Conservation (phyloP, 345 rosid genomes). For the Dipteronia sinensis region DNA sequence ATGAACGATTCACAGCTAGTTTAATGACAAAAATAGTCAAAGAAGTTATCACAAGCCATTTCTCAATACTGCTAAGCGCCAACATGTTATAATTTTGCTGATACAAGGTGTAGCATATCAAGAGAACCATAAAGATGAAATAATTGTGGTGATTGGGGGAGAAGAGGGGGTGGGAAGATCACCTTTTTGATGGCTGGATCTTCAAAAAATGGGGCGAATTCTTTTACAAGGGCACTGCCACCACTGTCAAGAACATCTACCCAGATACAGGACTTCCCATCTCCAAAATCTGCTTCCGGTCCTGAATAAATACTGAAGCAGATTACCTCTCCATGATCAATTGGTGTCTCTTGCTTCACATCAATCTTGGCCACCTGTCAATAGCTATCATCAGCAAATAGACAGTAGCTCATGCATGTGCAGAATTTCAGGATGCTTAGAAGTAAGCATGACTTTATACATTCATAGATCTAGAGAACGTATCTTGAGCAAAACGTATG, state of each 20-base stretch:
- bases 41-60: constrained; percentile 1
- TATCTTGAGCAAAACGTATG: constrained; percentile 11
- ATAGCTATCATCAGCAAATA: constrained; percentile 25
- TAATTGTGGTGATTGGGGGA: neutral
- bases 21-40: neutral
- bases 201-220: constrained; percentile 74
- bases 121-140: neutral
- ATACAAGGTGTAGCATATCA: constrained; percentile 12
- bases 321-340: constrained; percentile 83
- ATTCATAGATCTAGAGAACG: neutral
- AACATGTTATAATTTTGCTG: constrained; percentile 13
- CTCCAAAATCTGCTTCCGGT: constrained; percentile 70
- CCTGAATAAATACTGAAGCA: constrained; percentile 95
- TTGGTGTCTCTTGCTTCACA: constrained; percentile 86
- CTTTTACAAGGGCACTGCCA: constrained; percentile 58
- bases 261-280: constrained; percentile 91
- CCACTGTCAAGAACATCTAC: constrained; percentile 94
- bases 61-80: constrained; percentile 3
- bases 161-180: constrained; percentile 11
- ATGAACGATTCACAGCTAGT: neutral
- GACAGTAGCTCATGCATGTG: neutral
- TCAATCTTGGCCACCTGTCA: constrained; percentile 83
- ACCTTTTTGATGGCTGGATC: constrained; percentile 76
- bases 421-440: neutral
- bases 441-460: neutral